Conservation (phyloP, 2,329 filamentous ascomycete species). For the Epichloe sp. region DNA sequence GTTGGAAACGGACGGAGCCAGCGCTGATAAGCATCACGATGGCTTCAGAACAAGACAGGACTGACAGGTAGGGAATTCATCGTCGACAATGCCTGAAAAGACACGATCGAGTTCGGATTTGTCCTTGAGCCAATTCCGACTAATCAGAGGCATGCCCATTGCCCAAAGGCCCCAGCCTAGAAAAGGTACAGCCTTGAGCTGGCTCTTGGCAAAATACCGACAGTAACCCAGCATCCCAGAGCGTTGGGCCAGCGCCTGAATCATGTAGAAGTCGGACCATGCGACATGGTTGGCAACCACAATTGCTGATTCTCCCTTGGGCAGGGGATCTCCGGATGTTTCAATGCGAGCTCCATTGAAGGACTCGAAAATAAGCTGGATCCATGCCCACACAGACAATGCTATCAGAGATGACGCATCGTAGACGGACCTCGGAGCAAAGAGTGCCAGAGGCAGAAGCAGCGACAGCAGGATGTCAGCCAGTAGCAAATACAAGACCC, state of each 20-base stretch:
- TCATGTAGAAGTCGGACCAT: conserved; percentile 53
- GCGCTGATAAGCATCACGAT: background rate
- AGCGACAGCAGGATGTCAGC: conserved; percentile 38
- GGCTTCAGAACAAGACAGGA: conserved; percentile 4
- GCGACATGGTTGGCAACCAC: conserved; percentile 47
- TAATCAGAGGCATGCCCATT: conserved; percentile 52
- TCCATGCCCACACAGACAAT: conserved; percentile 40
- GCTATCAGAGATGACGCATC: conserved; percentile 41
- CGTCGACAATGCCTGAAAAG: conserved; percentile 38
- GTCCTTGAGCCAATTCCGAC: conserved; percentile 44
- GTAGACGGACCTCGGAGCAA: conserved; percentile 38
- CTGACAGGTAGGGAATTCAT: conserved; percentile 45
- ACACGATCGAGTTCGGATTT: conserved; percentile 41
- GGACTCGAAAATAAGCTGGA: conserved; percentile 42
- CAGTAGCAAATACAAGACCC: conserved; percentile 37
- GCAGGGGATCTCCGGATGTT: conserved; percentile 38
- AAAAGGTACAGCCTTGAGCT: conserved; percentile 45
- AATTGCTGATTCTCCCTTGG: conserved; percentile 42
- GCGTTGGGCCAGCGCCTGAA: conserved; percentile 41
- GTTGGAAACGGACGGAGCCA: no score
- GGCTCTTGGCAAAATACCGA: conserved; percentile 49
- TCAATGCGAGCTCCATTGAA: conserved; percentile 40
- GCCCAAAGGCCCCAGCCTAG: conserved; percentile 52
- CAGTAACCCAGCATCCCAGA: conserved; percentile 47
- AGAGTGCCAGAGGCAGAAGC: conserved; percentile 32